These are phyloP conservation scores for Neodidymelliopsis sp. DNA, from an alignment of 2,329 filamentous ascomycete genomes.

Conservation along the genomic window DNA sequence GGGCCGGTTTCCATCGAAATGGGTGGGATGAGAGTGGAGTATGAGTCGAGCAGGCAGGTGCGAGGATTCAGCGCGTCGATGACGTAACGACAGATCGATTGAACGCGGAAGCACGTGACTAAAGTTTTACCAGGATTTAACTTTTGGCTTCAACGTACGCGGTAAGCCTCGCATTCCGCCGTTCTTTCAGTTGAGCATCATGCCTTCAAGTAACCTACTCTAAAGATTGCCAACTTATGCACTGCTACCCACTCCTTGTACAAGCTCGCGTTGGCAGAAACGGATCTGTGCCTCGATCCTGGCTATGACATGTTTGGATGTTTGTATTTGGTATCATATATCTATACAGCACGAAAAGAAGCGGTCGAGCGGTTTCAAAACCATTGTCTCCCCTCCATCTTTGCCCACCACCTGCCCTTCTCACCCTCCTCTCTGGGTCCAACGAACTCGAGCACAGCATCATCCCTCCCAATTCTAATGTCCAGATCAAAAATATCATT, in stretches of 20 bases:
- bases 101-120: conserved; percentile 16
- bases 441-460: conserved; percentile 51
- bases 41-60: conserved; percentile 3
- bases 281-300: background rate
- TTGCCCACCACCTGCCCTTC: conserved; percentile 50
- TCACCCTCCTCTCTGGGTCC: conserved; percentile 56
- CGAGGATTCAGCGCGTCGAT: conserved; percentile 10
- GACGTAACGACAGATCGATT: conserved; percentile 6
- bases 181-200: too few species aligned
- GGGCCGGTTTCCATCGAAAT: background rate
- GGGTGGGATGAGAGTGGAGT: background rate
- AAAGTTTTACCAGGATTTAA: too few species aligned
- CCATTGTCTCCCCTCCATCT: conserved; percentile 54
- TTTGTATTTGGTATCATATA: too few species aligned
- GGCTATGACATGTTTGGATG: too few species aligned
- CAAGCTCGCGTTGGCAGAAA: too few species aligned
- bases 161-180: too few species aligned
- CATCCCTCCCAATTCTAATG: conserved; percentile 49
- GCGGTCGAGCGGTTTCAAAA: too few species aligned
- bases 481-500: conserved; percentile 57
- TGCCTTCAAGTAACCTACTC: too few species aligned
- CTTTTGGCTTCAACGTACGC: too few species aligned
- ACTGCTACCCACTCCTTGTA: too few species aligned
- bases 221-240: too few species aligned
- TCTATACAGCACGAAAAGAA: too few species aligned